Evolutionary conservation across 2,329 filamentous ascomycete species (phyloP), one percentile per base, ranked within the genome.

Genomic region (Beauveria rudraprayagi): DNA sequence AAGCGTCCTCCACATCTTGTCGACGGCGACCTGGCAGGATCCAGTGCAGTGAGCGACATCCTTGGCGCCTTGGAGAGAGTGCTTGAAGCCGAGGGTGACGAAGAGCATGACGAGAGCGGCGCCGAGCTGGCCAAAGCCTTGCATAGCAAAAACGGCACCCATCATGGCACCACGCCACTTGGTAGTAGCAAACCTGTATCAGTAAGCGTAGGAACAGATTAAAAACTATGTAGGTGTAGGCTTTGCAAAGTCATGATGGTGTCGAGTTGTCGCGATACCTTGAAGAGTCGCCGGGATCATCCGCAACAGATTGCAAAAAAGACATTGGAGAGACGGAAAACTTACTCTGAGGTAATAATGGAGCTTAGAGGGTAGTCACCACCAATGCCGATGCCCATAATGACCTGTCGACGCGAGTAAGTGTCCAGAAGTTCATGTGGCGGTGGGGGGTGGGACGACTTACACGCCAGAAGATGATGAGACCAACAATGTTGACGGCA

Each of bases 91-190:
- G 16, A 85, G 77, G 0, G 87, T 89, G 61, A 89, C 82, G 68
- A 92, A 89, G 52, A 94, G 78, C 72, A 90, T 88, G 64, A 94
- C 80, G 34, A 93, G 83, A 52, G 89, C 89, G 54, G 88, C 90
- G 28, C 79, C 80, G 60, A 94, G 85, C 73, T 94, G 90, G 22
- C 91, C 90, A 56, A 94, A 82, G 65, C 90, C 90, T 72, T 95
- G 90, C 89, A 92, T 93, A 66, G 90, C 89, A 69, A 94, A 94
- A 59, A 94, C 90, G 17, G 89, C 81, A 40, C 85, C 89, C 87
- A 95, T 92, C 87, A 94, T 94, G 65, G 89, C 89, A 66, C 90
- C 90, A 73, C 90, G 80, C 86, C 89, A 92, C 74, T 88, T 91
- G 58, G 90, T 93, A 4, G 88, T 92, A 11, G 90, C 89, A 69